Base-by-base conservation (phyloP, 2,329 filamentous ascomycete species). In the Alternaria panax region DNA sequence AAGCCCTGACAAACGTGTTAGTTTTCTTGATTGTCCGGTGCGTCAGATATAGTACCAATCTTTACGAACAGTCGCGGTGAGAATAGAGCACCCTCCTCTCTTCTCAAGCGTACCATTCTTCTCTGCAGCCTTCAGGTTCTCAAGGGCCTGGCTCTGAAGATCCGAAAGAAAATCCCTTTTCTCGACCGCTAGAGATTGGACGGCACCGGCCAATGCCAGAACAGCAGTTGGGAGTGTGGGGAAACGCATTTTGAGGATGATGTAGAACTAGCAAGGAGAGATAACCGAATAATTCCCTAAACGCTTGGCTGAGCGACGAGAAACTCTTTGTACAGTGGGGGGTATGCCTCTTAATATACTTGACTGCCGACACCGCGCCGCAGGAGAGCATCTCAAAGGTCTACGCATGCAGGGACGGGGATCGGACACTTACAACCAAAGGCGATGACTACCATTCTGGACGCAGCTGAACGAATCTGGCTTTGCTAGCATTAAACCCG, bases 111-210 rank as follows among this genome's bases (percentile, higher is more conserved):
- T 58, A 14, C 58, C 41, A 32, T 59, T 59, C 11, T 43, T 18
- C 11, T 65, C 51, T 18, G 57, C 32, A 11, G 48, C 59, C 20
- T 61, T 59, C 42, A 68, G 24, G 3, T 51, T 48, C 27, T 56
- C 47, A n/a, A 67, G 46, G 7, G 66, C 64, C 27, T 61, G 60
- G 20, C 53, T 27, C 24, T 67, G 66, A 8, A 68, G 41, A 30
- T 68, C 57, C 34, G 58, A 42, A 24, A 67, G 51, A 7, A 53
- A 34, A 41, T 65, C 56, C 20, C 57, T 56, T 24, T 51, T 38
- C 22, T 63, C 43, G 5, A 66, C 24, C 16, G 51, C 55, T 36
- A 55, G 58, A 18, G 59, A 50, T 43, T 63, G 56, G 11, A 46
- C 47, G 3, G 55, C 38, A 25, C 59, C 42, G 9, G 59, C 56